Evolutionary conservation across 2,329 filamentous ascomycete species (phyloP), one percentile per base, ranked within the genome.

Genomic region (Ascochyta rabiei): DNA sequence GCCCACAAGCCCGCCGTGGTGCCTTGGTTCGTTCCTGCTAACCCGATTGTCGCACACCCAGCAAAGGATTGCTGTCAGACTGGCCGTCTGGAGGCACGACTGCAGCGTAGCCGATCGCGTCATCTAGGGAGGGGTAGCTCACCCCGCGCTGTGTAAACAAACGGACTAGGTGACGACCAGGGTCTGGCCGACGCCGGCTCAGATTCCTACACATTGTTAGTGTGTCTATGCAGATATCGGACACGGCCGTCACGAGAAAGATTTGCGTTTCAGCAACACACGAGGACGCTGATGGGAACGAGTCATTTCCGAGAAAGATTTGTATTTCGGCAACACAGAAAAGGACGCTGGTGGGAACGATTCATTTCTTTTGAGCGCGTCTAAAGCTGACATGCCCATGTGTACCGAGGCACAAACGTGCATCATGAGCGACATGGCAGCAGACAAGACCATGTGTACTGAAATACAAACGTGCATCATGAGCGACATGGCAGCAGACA

Each of bases 71-170:
- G 21, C 48, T 44, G 35, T 47, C 44, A 55, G 16, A 39, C 42
- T 48, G 46, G 19, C 43, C 51, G 18, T 24, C 50, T 41, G 21
- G 23, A 35, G 52, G 28, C 21, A 19, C 45, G 52, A 49, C 41
- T 54, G 40, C 45, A 45, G 34, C n/a, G 26, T 28, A n/a, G 51
- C 51, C 39, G 45, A 49, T 49, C 37, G 43, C 52, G 52, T 54
- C 45, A 48, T 49, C 26, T 24, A 39, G 21, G 16, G 52, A 44
- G 52, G 52, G 45, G 45, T 37, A 49, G 50, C 44, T 24, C 45
- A 54, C 46, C 45, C 52, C 45, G 45, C 51, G 51, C 45, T 35
- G 16, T 34, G 35, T 45, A 54, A 48, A 48, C 51, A 53, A 48
- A 40, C 19, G 51, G 51, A 39, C 21, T 48, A 48, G 16, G 18